Base-by-base conservation (phyloP, 129 eudicot species). In the Pittosporum tobira region DNA sequence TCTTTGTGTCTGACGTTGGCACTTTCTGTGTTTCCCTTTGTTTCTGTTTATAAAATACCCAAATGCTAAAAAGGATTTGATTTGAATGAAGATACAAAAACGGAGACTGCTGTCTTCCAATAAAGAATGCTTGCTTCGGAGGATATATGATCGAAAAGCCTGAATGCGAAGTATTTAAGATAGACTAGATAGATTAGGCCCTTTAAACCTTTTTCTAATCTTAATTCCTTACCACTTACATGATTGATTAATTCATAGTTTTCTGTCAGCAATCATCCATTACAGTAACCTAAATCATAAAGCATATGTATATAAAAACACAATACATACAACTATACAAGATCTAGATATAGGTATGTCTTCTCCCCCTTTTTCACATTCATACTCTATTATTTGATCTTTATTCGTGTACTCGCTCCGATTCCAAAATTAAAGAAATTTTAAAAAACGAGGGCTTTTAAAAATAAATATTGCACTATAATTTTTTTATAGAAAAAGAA, bases 31-130 rank as follows among this genome's bases (percentile, higher is more conserved):
- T 72, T 76, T 63, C 40, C 66, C 66, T 58, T 64, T 75, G 64
- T 71, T 48, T 71, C 68, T 76, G 51, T 73, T 68, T 56, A 82
- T 57, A 81, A 73, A 82, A 81, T 75, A 81, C 95, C 95, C 95
- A 86, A 79, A 86, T 72, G 50, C 77, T 73, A 64, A 67, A 84
- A 70, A 74, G 68, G 61, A 38, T 58, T 72, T 74, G 76, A 69
- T 68, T 74, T 72, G 85, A 77, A 77, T 63, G 64, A 51, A 54
- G 31, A 26, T 66, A 16, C 10, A 70, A 73, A 70, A 77, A 55
- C 48, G 34, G 62, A 45, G 71, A 66, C 55, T 54, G 49, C 54
- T 71, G n/a, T n/a, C n/a, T n/a, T n/a, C n/a, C n/a, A 77, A 64
- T 30, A 56, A 62, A 51, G 61, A 52, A 62, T 22, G 58, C 28